Base-by-base conservation (phyloP, 306 rosid species). In the Vigna nakashimae region DNA sequence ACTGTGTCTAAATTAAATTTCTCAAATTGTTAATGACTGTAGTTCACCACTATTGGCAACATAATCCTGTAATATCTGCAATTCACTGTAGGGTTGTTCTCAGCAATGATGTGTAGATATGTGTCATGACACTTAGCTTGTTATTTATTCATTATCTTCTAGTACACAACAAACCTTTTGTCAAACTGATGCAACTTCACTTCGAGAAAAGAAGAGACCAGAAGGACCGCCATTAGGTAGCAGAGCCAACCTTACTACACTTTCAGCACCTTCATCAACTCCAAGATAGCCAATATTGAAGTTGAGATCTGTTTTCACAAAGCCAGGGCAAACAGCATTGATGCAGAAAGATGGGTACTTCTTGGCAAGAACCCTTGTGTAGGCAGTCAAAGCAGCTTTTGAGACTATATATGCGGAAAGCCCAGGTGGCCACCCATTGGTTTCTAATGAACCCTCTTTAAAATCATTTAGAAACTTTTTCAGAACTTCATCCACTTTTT, bases 191-290 rank as follows among this genome's bases (percentile, higher is more conserved):
- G 69, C 28, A 24, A 80, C 82, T 42, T 86, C 83, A 62, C 65
- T 60, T 43, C 58, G 48, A 71, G 3, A 36, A 38, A 57, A 22
- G 65, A 82, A 84, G 70, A 83, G 89, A 38, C 77, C 72, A 57
- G 73, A 73, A 22, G 74, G 79, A 22, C 36, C 43, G 0, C 84
- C 84, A 74, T 46, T 48, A 34, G 77, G 89, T 9, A 85, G 74
- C 72, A 87, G 46, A 45, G 85, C 93, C 72, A 87, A 71, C 85
- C 82, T 87, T 16, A 84, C 90, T 17, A 38, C 69, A 75, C 85
- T 82, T 57, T 80, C 84, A 78, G 86, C 90, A 42, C 91, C 90
- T 69, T 90, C 90, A 40, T 86, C 90, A 22, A 73, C 86, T 13
- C 82, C 15, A 3, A 86, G 14, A 69, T 20, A 2, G 3, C 91